phyloP scores from a whole-genome alignment of 495 filamentous ascomycete species.

The Letharia columbiana region DNA sequence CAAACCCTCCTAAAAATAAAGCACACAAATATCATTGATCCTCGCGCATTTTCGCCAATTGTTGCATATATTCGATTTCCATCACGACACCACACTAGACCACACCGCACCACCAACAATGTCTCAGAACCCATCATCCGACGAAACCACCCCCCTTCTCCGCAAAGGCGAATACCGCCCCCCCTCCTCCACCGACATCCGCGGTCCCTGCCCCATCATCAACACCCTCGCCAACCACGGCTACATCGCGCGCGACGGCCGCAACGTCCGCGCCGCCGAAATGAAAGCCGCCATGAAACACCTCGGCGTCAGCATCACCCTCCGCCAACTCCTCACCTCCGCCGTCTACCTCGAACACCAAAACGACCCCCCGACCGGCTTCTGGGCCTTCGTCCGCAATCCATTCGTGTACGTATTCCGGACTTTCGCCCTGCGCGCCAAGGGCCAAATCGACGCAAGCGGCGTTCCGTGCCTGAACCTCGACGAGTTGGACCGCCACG shows the following conservation, averaged over 20 bases:
- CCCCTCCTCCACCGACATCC: constrained; percentile 6
- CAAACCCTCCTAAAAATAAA: too few relatives aligned
- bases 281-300: constrained; percentile 8
- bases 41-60: too few relatives aligned
- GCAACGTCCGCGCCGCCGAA: constrained; percentile 5
- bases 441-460: constrained; percentile 21
- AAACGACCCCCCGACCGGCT: not conserved
- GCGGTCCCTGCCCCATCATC: constrained; percentile 16
- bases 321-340: constrained; percentile 11
- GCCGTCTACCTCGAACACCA: constrained; percentile 11
- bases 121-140: too few relatives aligned
- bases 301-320: constrained; percentile 14
- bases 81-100: too few relatives aligned
- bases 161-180: constrained; percentile 9
- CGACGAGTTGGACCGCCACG: constrained; percentile 28
- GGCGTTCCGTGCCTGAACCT: constrained; percentile 25
- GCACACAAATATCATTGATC: too few relatives aligned
- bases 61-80: too few relatives aligned
- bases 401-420: constrained; percentile 25
- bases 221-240: constrained; percentile 27
- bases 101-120: too few relatives aligned
- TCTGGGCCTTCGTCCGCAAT: constrained; percentile 20
- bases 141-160: not conserved
- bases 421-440: constrained; percentile 23
- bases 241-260: constrained; percentile 20